phyloP scores from a whole-genome alignment of 495 filamentous ascomycete species.

The Penicillium lividum region DNA sequence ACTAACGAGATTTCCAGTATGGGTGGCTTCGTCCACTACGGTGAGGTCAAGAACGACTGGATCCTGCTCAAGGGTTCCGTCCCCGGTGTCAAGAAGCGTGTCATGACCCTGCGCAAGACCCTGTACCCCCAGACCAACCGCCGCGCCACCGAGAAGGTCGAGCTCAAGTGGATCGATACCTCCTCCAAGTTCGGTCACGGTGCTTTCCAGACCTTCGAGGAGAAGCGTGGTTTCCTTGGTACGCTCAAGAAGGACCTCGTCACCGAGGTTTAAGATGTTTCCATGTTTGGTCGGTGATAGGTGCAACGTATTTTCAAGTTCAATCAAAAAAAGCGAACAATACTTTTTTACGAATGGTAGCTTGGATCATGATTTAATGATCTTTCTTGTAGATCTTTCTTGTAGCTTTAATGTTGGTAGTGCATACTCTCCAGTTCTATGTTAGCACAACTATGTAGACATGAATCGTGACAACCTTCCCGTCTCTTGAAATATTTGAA shows the following conservation, averaged over 20 bases:
- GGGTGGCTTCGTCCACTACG: constrained; percentile 99
- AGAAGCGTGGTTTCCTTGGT: constrained; percentile 97
- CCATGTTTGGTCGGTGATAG: constrained; percentile 36
- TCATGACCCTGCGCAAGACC: constrained; percentile 98
- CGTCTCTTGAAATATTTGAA: no score
- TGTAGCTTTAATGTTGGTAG: no score
- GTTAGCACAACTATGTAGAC: no score
- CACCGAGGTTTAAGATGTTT: constrained; percentile 68
- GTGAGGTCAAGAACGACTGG: constrained; percentile 99
- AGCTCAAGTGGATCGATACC: constrained; percentile 99
- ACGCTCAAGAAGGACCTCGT: constrained; percentile 98
- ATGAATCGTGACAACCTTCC: no score
- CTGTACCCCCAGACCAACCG: constrained; percentile 97
- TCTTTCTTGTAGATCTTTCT: not conserved
- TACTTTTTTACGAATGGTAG: constrained; percentile 19
- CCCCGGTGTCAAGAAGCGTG: constrained; percentile 98
- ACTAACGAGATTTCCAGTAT: constrained; percentile 60
- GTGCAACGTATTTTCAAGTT: constrained; percentile 49
- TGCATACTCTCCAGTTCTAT: no score
- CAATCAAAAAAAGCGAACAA: constrained; percentile 50
- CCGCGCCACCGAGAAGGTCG: constrained; percentile 96
- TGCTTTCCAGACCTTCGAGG: constrained; percentile 95
- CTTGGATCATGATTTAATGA: constrained; percentile 1
- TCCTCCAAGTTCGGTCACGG: constrained; percentile 99
- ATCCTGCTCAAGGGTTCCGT: constrained; percentile 96